A percentile compares a stretch with the other conserved stretches of the same genome.
These are phyloP conservation scores for Neofusicoccum umdonicola DNA, from an alignment of 2,329 filamentous ascomycete species.

Conservation along the genomic window DNA sequence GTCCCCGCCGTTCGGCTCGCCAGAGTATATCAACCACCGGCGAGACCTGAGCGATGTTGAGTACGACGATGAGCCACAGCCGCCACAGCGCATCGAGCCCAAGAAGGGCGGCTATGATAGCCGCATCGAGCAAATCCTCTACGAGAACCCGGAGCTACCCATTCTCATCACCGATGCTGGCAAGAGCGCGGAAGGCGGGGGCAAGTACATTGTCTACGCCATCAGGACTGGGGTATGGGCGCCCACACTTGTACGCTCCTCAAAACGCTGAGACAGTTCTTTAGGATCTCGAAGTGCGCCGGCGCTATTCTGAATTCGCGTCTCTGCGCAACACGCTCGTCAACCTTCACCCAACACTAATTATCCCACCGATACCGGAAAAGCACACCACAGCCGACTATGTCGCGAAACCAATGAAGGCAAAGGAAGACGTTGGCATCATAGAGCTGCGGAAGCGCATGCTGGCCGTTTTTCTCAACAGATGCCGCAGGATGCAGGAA, in stretches of 20 bases:
- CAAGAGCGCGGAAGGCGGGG: constrained; percentile 89
- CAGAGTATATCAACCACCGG: constrained; percentile 54
- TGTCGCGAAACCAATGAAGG: constrained; percentile 94
- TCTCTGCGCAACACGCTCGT: constrained; percentile 86
- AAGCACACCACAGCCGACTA: constrained; percentile 99
- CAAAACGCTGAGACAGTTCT: constrained; percentile 17
- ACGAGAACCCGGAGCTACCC: constrained; percentile 86
- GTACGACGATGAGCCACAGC: constrained; percentile 52
- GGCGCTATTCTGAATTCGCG: constrained; percentile 94
- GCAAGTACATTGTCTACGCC: constrained; percentile 94
- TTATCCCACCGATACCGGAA: constrained; percentile 95
- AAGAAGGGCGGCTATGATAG: constrained; percentile 91
- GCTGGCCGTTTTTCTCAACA: constrained; percentile 91
- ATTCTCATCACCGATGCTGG: constrained; percentile 93
- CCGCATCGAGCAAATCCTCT: constrained; percentile 94
- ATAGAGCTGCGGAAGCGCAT: constrained; percentile 97
- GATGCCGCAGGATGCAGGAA: constrained; percentile 88
- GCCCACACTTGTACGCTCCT: neutral
- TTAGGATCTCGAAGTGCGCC: constrained; percentile 90
- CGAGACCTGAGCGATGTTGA: constrained; percentile 60
- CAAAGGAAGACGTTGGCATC: constrained; percentile 94
- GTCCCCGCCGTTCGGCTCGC: constrained; percentile 61
- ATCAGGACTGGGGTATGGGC: constrained; percentile 82
- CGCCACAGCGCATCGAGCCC: constrained; percentile 49
- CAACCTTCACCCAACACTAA: constrained; percentile 87